Conservation (phyloP, 208 protist genomes). For the Tritrichomonas musculus region DNA sequence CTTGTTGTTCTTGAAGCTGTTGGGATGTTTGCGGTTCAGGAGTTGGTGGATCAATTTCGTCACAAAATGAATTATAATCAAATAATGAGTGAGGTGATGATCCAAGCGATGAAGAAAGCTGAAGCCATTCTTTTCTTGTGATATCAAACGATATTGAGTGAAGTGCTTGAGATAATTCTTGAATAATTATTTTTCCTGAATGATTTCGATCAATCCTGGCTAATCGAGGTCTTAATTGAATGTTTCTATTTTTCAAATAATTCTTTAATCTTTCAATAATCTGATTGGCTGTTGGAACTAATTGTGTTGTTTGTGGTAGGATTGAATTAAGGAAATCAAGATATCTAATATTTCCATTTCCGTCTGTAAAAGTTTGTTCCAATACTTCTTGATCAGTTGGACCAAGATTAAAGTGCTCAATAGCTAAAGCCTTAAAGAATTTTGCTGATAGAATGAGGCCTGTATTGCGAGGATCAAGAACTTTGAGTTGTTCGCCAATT, state of each 20-base stretch:
- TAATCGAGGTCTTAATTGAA: not conserved
- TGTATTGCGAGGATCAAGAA: not conserved
- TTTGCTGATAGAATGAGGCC: not conserved
- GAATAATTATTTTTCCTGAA: not conserved
- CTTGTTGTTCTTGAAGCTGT: not conserved
- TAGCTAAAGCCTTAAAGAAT: not conserved
- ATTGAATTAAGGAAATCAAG: not conserved
- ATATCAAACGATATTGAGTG: not conserved
- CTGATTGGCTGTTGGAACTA: not conserved
- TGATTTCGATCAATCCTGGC: not conserved
- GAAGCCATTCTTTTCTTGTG: not conserved
- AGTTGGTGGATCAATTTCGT: not conserved
- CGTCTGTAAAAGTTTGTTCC: not conserved
- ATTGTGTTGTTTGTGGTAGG: not conserved
- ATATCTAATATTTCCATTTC: not conserved
- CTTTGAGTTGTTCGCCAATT: not conserved
- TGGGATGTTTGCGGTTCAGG: not conserved
- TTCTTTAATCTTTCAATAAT: not conserved
- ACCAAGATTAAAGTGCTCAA: not conserved
- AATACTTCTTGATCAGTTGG: not conserved
- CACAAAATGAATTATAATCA: not conserved
- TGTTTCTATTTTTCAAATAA: not conserved
- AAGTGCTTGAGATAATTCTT: not conserved
- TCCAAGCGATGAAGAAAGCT: not conserved
- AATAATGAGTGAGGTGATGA: not conserved